These are phyloP conservation scores for Mytilinidion resinicola DNA, from an alignment of 495 filamentous ascomycete species.

Conservation along the genomic window DNA sequence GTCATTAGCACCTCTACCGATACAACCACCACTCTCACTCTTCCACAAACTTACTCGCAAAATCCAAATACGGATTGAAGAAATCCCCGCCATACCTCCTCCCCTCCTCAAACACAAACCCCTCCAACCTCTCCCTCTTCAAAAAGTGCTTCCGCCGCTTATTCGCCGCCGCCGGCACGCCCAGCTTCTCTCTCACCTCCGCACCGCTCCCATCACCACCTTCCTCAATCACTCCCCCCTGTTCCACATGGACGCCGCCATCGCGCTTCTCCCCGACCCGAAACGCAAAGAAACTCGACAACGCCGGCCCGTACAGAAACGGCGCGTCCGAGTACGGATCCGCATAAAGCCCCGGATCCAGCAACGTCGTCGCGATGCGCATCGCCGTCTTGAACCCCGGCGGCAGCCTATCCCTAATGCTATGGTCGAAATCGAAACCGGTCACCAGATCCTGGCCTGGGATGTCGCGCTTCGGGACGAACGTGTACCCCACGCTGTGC, in stretches of 20 bases:
- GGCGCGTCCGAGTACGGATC: conserved; percentile 83
- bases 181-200: conserved; percentile 45
- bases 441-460: conserved; percentile 70
- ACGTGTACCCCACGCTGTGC: conserved; percentile 73
- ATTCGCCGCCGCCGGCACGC: conserved; percentile 29
- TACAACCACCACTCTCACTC: neutral
- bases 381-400: conserved; percentile 77
- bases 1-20: neutral
- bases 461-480: conserved; percentile 62
- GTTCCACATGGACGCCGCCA: neutral
- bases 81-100: conserved; percentile 73
- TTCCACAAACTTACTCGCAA: conserved; percentile 48
- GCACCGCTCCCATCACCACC: conserved; percentile 49
- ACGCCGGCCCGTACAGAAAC: conserved; percentile 70
- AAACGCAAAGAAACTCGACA: conserved; percentile 49
- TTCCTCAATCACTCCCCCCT: conserved; percentile 28
- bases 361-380: conserved; percentile 72
- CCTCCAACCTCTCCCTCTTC: conserved; percentile 40
- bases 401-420: conserved; percentile 78
- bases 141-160: conserved; percentile 40
- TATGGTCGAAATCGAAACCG: conserved; percentile 87
- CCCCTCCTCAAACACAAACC: conserved; percentile 53
- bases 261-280: conserved; percentile 14
- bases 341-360: conserved; percentile 82
- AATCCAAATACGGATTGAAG: conserved; percentile 87